These are phyloP conservation scores for Dictyostelium intermedium DNA, from an alignment of 78 protist genomes.

Conservation along the genomic window DNA sequence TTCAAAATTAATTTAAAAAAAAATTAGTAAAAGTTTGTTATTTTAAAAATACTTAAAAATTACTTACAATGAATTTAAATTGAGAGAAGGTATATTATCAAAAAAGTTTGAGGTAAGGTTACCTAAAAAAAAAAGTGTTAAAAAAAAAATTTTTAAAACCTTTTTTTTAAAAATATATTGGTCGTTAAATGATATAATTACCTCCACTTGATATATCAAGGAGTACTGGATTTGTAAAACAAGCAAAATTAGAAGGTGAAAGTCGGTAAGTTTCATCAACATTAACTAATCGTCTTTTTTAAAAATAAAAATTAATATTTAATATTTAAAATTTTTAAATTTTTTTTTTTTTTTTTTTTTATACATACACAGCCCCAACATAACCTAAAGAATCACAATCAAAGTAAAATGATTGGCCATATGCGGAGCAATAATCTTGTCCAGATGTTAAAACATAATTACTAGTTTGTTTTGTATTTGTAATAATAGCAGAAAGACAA, in stretches of 20 bases:
- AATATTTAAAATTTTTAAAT: too few species aligned
- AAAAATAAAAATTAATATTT: too few species aligned
- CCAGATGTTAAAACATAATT: too few species aligned
- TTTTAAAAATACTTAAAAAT: too few species aligned
- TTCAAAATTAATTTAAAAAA: neutral
- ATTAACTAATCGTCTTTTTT: neutral
- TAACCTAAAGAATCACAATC: neutral
- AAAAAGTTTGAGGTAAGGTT: neutral
- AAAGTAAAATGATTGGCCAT: neutral
- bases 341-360: too few species aligned
- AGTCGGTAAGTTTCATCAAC: neutral
- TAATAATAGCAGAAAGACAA: too few species aligned
- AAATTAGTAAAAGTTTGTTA: neutral
- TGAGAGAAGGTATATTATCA: neutral
- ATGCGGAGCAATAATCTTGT: too few species aligned
- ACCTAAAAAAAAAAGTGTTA: neutral
- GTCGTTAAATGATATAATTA: too few species aligned
- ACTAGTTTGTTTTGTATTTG: too few species aligned
- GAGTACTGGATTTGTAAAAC: neutral
- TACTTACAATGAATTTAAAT: neutral
- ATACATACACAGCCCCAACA: neutral
- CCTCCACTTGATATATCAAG: neutral
- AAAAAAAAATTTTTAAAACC: too few species aligned
- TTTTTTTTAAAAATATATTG: too few species aligned
- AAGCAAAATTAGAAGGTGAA: neutral